Evolutionary conservation across 2,329 filamentous ascomycete species (phyloP), one percentile per base, ranked within the genome.

Genomic region (Xylariaceae sp.): DNA sequence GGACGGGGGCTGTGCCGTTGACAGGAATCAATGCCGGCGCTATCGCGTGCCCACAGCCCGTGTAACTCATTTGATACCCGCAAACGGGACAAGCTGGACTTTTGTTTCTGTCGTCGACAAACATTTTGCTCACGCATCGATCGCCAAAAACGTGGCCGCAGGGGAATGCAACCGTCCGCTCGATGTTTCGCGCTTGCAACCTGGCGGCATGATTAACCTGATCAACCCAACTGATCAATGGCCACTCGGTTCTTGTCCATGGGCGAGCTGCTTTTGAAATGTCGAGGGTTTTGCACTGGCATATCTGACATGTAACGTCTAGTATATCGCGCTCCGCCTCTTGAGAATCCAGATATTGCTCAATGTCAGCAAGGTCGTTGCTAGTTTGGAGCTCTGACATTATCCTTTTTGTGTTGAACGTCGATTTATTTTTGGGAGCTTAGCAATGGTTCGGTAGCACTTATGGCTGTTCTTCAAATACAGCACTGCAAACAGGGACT

Each of bases 141-240:
- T 61, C 61, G 14, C 63, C 63, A 19, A 64, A 60, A 18, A 62
- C 47, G 33, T 65, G 63, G 2, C 63, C 63, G 43, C 62, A 64
- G 12, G 62, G 57, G 2, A 65, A 57, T 5, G 53, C 48, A 3
- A 63, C 49, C 0, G 60, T 62, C 11, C 54, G 54, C 48, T 65
- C 63, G 13, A 61, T 50, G 1, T 54, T 58, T 13, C 55, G 55
- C n/a, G 38, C 50, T 17, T 54, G 45, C n/a, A 60, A 52, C 4
- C 45, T 41, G 19, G 39, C 39, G 12, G 58, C 38, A 36, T 49
- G 42, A 12, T 41, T 28, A 40, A 57, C 45, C 6, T 31, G 40
- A 42, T 50, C 45, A 5, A 39, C 41, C 11, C 47, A 39, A 33
- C 48, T 45, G 3, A 31, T 31, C 6, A 40, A 14, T 6, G 47